These are phyloP conservation scores for Kodamaea hsintzibuensis DNA, from an alignment of 805 yeast genomes.

Conservation along the genomic window DNA sequence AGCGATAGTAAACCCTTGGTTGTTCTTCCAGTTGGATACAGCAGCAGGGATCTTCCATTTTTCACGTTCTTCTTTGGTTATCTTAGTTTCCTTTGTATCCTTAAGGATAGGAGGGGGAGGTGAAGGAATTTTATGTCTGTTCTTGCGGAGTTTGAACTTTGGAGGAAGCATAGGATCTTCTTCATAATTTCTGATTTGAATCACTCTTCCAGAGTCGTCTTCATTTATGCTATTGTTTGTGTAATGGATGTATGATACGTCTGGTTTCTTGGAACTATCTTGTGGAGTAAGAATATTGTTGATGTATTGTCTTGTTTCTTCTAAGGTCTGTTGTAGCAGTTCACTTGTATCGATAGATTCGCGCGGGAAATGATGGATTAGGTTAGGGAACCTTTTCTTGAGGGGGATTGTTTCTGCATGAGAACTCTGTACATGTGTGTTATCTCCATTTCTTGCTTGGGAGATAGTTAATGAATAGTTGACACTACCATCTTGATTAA, in stretches of 20 bases:
- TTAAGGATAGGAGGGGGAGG: constrained; percentile 65
- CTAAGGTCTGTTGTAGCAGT: constrained; percentile 47
- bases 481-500: constrained; percentile 28
- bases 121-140: constrained; percentile 62
- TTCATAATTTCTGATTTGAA: constrained; percentile 66
- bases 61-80: constrained; percentile 71
- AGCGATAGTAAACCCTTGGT: constrained; percentile 82
- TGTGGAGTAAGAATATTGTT: constrained; percentile 43
- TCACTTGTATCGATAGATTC: constrained; percentile 40
- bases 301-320: constrained; percentile 58
- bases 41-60: constrained; percentile 90
- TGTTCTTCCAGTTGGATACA: constrained; percentile 93
- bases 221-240: constrained; percentile 16
- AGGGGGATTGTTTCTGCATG: constrained; percentile 63
- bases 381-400: constrained; percentile 40
- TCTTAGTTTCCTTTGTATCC: constrained; percentile 35
- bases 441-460: constrained; percentile 9
- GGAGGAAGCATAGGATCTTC: constrained; percentile 89
- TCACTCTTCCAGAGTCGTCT: constrained; percentile 32
- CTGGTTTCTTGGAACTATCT: constrained; percentile 32
- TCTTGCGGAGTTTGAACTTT: constrained; percentile 67
- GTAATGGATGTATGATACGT: constrained; percentile 22
- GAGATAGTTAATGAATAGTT: constrained; percentile 30
- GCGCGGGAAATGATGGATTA: constrained; percentile 42
- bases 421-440: constrained; percentile 42